Percentiles rank a stretch among this genome's conserved stretches.
phyloP scores from a whole-genome alignment of 805 yeast species.

The Wickerhamiella bombiphila region DNA sequence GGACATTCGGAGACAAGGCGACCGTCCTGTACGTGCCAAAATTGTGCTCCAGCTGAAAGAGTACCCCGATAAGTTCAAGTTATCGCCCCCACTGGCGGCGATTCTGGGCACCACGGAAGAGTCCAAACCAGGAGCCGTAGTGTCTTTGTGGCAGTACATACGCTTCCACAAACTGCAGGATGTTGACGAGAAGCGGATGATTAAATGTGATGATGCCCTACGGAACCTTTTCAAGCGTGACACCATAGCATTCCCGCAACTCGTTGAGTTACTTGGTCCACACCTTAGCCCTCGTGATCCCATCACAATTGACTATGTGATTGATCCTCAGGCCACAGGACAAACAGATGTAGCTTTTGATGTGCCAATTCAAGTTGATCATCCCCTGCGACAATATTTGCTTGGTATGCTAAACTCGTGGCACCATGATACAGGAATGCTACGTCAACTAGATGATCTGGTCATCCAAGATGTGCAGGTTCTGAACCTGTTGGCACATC shows the following conservation, averaged over 20 bases:
- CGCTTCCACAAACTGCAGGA: slow-evolving; percentile 52
- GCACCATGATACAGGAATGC: slow-evolving; percentile 28
- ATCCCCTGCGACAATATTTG: slow-evolving; percentile 24
- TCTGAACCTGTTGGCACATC: slow-evolving; percentile 39
- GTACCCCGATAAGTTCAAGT: slow-evolving; percentile 48
- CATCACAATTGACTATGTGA: slow-evolving; percentile 55
- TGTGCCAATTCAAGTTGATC: slow-evolving; percentile 42
- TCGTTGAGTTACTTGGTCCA: slow-evolving; percentile 51
- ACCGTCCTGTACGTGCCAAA: slow-evolving; percentile 45
- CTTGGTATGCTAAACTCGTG: slow-evolving; percentile 27
- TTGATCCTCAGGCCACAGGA: slow-evolving; percentile 60
- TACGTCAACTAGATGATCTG: slow-evolving; percentile 31
- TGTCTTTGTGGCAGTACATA: slow-evolving; percentile 61
- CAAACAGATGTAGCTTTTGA: slow-evolving; percentile 67
- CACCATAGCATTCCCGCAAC: slow-evolving; percentile 49
- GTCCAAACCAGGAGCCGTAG: slow-evolving; percentile 75
- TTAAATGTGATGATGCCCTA: slow-evolving; percentile 36
- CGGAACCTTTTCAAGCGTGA: slow-evolving; percentile 32
- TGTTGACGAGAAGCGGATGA: slow-evolving; percentile 38
- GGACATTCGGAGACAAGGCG: slow-evolving; percentile 72
- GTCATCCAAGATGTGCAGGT: slow-evolving; percentile 35
- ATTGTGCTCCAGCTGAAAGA: slow-evolving; percentile 74
- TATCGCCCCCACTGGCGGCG: slow-evolving; percentile 51
- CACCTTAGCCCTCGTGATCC: slow-evolving; percentile 72
- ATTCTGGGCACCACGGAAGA: slow-evolving; percentile 65